Percentiles rank a stretch among this genome's conserved stretches.
phyloP scores from a whole-genome alignment of 306 rosid genomes.

The Vigna reflexopilosa region DNA sequence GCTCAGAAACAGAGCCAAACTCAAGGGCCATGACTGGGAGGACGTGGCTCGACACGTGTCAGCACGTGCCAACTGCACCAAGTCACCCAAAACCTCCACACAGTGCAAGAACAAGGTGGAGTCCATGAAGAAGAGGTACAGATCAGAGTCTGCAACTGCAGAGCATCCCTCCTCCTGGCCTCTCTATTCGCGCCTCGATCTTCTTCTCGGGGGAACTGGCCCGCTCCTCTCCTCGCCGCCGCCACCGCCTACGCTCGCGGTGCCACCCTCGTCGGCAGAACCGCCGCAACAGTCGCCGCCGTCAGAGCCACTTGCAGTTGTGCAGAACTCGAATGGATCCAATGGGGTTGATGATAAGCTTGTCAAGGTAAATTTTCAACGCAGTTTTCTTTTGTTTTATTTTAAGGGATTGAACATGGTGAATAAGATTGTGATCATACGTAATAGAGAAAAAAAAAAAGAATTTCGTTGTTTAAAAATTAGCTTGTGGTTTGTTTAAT shows the following conservation, averaged over 20 bases:
- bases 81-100: slow-evolving; percentile 80
- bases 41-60: slow-evolving; percentile 80
- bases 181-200: slow-evolving; percentile 75
- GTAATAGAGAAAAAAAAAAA: too few relatives aligned
- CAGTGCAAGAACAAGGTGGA: slow-evolving; percentile 99
- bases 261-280: slow-evolving; percentile 50
- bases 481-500: too few relatives aligned
- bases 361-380: slow-evolving; percentile 57
- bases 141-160: slow-evolving; percentile 71
- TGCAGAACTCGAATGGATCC: slow-evolving; percentile 72
- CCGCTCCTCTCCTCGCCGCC: background rate
- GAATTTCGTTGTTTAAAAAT: too few relatives aligned
- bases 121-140: slow-evolving; percentile 94
- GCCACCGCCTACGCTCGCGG: background rate
- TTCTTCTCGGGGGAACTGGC: slow-evolving; percentile 41
- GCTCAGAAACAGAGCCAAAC: slow-evolving; percentile 87
- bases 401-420: too few relatives aligned
- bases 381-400: background rate
- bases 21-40: slow-evolving; percentile 98
- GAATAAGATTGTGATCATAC: too few relatives aligned
- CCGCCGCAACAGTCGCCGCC: slow-evolving; percentile 21
- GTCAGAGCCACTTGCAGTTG: slow-evolving; percentile 1
- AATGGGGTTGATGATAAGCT: slow-evolving; percentile 60
- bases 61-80: slow-evolving; percentile 63
- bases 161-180: slow-evolving; percentile 82